Base-by-base conservation (phyloP, 2,329 filamentous ascomycete genomes). In the Sordariomycetes sp. region DNA sequence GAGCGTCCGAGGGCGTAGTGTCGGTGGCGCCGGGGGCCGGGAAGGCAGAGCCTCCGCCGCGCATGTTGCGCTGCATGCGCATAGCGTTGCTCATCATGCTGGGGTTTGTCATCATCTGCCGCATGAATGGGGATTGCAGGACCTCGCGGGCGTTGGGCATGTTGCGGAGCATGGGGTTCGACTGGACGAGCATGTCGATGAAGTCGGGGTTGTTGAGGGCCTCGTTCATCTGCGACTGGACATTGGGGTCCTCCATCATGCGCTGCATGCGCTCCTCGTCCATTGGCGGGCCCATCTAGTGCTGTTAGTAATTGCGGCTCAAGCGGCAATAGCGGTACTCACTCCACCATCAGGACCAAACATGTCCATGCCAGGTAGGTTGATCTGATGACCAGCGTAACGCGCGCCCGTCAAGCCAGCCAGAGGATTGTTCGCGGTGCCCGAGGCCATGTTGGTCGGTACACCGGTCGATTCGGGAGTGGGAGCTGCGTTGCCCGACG, bases 311-410 rank as follows among this genome's bases (percentile, higher is more conserved):
- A n/a, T n/a, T n/a, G n/a, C n/a, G n/a, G n/a, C n/a, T n/a, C n/a
- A n/a, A n/a, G n/a, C n/a, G 14, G 3, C 23, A 23, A 20, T 15
- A 12, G 15, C 8, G 27, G 29, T 10, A 76, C 86, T 70, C 70
- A 94, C 87, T 39, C 90, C 90, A 49, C 90, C 90, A 53, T 96
- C 90, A 18, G 88, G 86, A 11, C 92, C 90, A 57, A 98, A 96
- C 63, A 86, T 79, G 42, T 88, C 84, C 41, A 82, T 79, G 36
- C 82, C 86, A 4, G 92, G 92, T 25, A 98, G 72, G 40, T 86
- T 86, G 38, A 88, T 81, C 35, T 57, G 54, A 54, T 94, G 86
- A 6, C 92, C 92, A 27, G 92, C 92, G 59, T 93, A 96, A 46
- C 92, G 74, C 19, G 92, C 92, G 35, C 92, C 90, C 1, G 92